Evolutionary conservation across 2,329 filamentous ascomycete species (phyloP).

Genomic region (Helicocarpus griseus): DNA sequence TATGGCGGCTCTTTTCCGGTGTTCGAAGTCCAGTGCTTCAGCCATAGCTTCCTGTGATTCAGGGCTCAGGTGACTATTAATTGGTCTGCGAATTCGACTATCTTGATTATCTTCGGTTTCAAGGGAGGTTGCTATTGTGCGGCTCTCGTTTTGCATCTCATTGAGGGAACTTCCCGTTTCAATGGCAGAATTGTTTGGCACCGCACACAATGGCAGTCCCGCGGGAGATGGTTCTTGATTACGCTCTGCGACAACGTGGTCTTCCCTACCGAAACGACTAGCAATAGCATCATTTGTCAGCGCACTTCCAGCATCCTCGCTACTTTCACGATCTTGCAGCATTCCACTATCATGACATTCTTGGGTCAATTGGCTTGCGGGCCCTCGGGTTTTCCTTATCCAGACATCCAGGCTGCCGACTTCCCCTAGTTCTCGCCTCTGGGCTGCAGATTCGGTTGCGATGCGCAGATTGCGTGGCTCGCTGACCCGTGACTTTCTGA

Average conservation of each 20-base stretch:
- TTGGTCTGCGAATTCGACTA: conserved; percentile 2
- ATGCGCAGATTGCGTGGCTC: neutral
- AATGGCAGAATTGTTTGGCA: neutral
- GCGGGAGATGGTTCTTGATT: neutral
- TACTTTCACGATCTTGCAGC: neutral
- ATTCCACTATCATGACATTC: neutral
- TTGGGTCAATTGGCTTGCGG: neutral
- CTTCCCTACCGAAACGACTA: neutral
- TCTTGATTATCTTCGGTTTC: neutral
- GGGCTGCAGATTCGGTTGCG: neutral
- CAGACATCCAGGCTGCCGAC: neutral
- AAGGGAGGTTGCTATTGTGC: neutral
- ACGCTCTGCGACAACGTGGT: neutral
- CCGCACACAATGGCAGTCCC: neutral
- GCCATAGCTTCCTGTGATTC: conserved; percentile 15
- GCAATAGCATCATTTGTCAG: neutral
- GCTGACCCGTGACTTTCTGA: neutral
- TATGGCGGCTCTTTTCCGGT: conserved; percentile 27
- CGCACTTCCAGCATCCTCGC: neutral
- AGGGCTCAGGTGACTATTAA: conserved; percentile 3
- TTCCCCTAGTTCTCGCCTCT: neutral
- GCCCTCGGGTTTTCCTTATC: neutral
- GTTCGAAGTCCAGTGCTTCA: conserved; percentile 30
- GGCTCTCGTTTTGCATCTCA: neutral
- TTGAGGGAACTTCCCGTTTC: neutral